These are phyloP conservation scores for Diatrype stigma DNA, from an alignment of 2,329 filamentous ascomycete genomes.

Conservation along the genomic window DNA sequence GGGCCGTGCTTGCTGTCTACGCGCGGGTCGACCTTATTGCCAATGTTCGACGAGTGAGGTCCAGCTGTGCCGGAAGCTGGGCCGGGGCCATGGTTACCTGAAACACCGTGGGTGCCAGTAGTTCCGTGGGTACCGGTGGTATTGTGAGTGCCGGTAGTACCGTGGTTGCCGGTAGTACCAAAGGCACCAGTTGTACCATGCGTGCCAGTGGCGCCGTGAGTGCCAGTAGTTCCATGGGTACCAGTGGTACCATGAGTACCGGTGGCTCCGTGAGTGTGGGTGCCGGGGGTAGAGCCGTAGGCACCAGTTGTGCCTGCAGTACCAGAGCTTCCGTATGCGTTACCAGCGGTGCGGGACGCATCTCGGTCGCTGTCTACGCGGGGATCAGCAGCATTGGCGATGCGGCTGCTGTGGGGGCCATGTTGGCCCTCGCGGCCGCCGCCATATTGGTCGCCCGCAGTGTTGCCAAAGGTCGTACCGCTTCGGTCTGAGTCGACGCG, in stretches of 20 bases:
- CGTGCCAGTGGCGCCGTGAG: conserved; percentile 11
- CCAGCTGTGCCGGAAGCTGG: conserved; percentile 17
- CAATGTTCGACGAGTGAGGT: conserved; percentile 1
- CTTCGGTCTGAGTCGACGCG: conserved; percentile 49
- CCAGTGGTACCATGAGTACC: conserved; percentile 15
- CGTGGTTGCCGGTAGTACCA: conserved; percentile 24
- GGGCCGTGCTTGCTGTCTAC: conserved; percentile 11
- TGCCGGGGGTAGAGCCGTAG: conserved; percentile 9
- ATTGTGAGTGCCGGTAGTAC: conserved; percentile 14
- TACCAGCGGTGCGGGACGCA: conserved; percentile 29
- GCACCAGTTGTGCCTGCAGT: conserved; percentile 14
- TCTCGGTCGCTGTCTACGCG: conserved; percentile 48
- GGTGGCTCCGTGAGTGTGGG: conserved; percentile 16
- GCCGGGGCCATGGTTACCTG: conserved; percentile 5
- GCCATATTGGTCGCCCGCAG: conserved; percentile 23
- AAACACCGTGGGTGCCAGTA: conserved; percentile 25
- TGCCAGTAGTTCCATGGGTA: conserved; percentile 17
- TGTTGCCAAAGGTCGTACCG: conserved; percentile 21
- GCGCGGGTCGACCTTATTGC: conserved; percentile 4
- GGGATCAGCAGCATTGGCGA: conserved; percentile 46
- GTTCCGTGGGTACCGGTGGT: conserved; percentile 32
- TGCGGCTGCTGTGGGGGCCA: conserved; percentile 39
- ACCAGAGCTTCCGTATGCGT: conserved; percentile 26
- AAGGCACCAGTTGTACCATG: conserved; percentile 5
- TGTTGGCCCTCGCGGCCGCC: conserved; percentile 28